Evolutionary conservation across 495 filamentous ascomycete genomes (phyloP), one percentile per base, ranked within the genome.

Genomic region (Podospora conica): DNA sequence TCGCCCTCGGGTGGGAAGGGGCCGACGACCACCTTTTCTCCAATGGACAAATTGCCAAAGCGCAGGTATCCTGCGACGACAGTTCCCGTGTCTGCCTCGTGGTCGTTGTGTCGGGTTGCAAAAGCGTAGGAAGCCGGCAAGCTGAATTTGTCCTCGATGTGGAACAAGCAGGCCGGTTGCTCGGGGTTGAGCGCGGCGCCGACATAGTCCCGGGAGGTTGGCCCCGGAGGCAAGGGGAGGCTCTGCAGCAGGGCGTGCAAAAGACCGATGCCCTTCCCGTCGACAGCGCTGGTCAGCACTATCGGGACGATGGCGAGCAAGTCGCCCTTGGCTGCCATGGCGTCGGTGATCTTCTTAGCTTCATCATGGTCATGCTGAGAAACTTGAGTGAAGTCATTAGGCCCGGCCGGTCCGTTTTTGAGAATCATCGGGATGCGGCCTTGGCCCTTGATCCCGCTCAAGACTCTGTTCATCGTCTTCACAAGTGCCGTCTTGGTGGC

Each of bases 11-110:
- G 69, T 9, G 81, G 82, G 72, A 96, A 91, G 0, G 95, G 95
- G 0, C 96, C 96, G 23, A 98, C 75, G 9, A 90, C 73, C 28
- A 97, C 79, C 63, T 84, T 85, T 70, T 97, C 91, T 0, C 93
- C 93, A 53, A 96, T 85, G 0, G 87, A 86, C 22, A 98, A 77
- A 53, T 77, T 85, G 27, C 93, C 95, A 68, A 92, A 89, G 27
- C 87, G 86, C 22, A 98, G 80, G 66, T 95, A 83, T 1, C 95
- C 95, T 40, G 91, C 92, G 1, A 97, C 81, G 22, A 98, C 90
- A 9, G 87, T 82, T 64, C 67, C 83, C 1, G 68, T 72, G 53
- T 76, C 78, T 1, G 77, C 77, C 21, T 74, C 63, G 1, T 80
- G 68, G 56, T 77, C 69, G 2, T 68, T 29, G 18, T 77, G 71